These are phyloP conservation scores for Rhytidiadelphus loreus DNA, from an alignment of 225 moss, liverwort and hornwort species.

Conservation along the genomic window DNA sequence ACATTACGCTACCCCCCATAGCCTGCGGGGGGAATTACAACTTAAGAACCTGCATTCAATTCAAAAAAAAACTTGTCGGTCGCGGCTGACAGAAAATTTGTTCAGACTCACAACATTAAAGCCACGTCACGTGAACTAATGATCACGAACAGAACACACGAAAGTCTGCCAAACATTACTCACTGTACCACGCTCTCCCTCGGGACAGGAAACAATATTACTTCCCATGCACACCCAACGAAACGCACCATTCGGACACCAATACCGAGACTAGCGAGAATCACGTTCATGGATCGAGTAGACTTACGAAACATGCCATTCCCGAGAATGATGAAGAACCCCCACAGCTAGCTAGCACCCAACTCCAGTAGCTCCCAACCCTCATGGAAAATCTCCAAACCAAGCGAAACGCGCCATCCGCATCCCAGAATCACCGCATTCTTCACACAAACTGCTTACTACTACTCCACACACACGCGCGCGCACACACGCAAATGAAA, in stretches of 20 bases:
- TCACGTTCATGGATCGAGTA: neutral
- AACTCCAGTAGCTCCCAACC: neutral
- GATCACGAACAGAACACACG: neutral
- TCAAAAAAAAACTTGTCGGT: neutral
- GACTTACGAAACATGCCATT: neutral
- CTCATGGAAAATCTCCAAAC: neutral
- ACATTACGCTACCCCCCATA: neutral
- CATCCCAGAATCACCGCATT: neutral
- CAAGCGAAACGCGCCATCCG: neutral
- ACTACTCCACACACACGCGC: neutral
- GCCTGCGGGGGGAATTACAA: neutral
- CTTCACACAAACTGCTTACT: neutral
- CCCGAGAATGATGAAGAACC: neutral
- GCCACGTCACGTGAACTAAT: neutral
- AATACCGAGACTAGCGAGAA: neutral
- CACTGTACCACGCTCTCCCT: neutral
- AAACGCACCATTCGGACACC: neutral
- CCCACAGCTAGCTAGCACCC: neutral
- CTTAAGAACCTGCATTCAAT: neutral
- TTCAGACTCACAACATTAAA: neutral
- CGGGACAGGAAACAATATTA: too few relatives aligned
- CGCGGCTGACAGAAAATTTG: neutral
- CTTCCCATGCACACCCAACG: neutral
- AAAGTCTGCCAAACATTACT: neutral
- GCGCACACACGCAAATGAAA: neutral